A percentile compares a stretch with the other conserved stretches of the same genome.
Conservation (phyloP, 176 grass and related monocot species). For the Musa acuminata region DNA sequence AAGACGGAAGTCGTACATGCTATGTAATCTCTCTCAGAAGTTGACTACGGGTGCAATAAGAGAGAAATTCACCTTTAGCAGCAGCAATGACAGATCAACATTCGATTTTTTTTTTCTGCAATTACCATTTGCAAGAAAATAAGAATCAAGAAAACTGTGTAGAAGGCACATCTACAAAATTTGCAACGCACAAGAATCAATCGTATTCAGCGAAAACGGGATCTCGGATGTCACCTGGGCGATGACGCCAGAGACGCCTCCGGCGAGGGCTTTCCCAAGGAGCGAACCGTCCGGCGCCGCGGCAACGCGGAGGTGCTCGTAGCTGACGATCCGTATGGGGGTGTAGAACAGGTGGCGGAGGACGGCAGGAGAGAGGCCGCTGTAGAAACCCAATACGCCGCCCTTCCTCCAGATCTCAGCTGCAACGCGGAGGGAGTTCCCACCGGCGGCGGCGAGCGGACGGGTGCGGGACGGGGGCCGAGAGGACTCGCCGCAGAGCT, state of each 20-base stretch:
- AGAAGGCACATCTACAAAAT: background rate
- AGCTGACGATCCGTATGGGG: constrained; percentile 66
- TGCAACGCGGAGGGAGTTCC: constrained; percentile 39
- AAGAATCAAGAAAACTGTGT: background rate
- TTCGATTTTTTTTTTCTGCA: background rate
- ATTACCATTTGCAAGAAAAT: background rate
- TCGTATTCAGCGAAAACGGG: background rate
- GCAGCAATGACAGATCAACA: background rate
- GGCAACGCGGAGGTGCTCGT: constrained; percentile 51
- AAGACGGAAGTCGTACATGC: background rate
- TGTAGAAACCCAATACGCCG: constrained; percentile 36
- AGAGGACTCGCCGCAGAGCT: constrained; percentile 33
- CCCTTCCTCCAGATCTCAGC: constrained; percentile 49
- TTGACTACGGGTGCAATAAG: background rate
- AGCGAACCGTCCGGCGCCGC: constrained; percentile 31
- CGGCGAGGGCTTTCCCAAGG: constrained; percentile 47
- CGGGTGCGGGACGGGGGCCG: background rate
- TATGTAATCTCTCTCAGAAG: background rate
- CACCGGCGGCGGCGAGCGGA: constrained; percentile 5
- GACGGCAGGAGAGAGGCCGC: constrained; percentile 60
- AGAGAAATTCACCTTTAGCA: background rate
- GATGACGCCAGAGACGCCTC: constrained; percentile 52
- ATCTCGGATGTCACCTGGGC: constrained; percentile 43
- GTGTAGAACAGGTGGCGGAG: constrained; percentile 73
- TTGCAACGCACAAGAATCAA: background rate